Evolutionary conservation across 2,329 filamentous ascomycete species (phyloP), one percentile per base, ranked within the genome.

Genomic region (Rasamsonia emersonii): DNA sequence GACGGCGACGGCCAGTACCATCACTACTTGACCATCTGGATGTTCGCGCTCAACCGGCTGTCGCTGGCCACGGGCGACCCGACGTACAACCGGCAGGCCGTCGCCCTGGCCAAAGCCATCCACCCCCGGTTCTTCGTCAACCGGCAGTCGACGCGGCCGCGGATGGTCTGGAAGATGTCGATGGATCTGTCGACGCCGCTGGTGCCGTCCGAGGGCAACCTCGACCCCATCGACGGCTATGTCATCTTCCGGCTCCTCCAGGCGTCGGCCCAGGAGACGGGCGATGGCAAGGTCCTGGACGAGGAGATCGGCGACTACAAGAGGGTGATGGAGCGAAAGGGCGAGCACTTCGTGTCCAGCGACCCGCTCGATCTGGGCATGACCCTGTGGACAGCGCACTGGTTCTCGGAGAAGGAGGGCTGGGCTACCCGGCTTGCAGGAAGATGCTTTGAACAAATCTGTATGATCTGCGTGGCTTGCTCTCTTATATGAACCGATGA

Each of bases 1-100:
- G 71, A 77, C 32, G 59, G 64, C 5, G 73, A 77, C 46, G 73
- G 73, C 2, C 73, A 77, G 47, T 77, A 77, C 38, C 71, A 75
- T 41, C 73, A 77, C 43, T 77, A 77, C 40, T 56, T 77, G 13
- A 76, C 71, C 0, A 45, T 76, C 4, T 78, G 73, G 73, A 75
- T 77, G 71, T 76, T 75, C 46, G 71, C 73, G 2, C 58, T 77
- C 4, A 75, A 73, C 44, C 59, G 73, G 2, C 54, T 75, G 24
- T 59, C 67, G 0, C 38, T 67, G 20, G 71, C 68, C 3, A 62
- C 65, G 1, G 56, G 55, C 0, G 62, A 74, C 14, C 42, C 48
- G 7, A 43, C 38, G 5, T 76, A 66, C 39, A 75, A 75, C 39
- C 51, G 56, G 17, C 58, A 68, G 30, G 73, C 71, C 0, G 57